Evolutionary conservation across 768 basidiomycete species (phyloP).

Genomic region (Leccinellum rugosiceps): DNA sequence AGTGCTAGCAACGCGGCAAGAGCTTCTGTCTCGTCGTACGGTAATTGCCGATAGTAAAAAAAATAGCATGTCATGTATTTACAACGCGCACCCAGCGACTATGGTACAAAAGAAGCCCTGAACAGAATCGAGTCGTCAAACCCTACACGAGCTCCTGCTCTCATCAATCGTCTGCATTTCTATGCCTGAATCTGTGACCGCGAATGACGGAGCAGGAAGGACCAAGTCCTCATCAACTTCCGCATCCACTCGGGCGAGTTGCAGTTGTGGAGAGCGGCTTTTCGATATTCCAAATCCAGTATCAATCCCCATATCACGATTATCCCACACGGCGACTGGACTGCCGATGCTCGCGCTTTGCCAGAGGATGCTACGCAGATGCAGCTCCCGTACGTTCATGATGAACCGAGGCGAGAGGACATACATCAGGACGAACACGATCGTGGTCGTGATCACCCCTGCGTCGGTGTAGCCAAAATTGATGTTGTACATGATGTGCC

Average conservation of each 20-base stretch:
- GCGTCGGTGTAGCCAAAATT: background rate
- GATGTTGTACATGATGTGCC: constrained; percentile 14
- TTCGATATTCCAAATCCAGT: constrained; percentile 13
- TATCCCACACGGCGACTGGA: background rate
- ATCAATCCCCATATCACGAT: constrained; percentile 2
- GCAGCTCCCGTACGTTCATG: constrained; percentile 13
- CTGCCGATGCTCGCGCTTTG: background rate
- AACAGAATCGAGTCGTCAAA: background rate
- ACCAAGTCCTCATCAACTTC: background rate
- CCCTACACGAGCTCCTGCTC: background rate
- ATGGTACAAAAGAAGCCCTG: background rate
- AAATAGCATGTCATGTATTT: too few species aligned
- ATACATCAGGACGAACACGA: constrained; percentile 1
- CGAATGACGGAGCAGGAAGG: background rate
- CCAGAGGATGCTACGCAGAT: background rate
- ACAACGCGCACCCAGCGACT: too few species aligned
- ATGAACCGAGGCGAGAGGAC: constrained; percentile 19
- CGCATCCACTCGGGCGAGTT: background rate
- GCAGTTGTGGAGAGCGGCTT: background rate
- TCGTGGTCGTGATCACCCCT: background rate
- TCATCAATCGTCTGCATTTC: background rate
- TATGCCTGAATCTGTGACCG: background rate
- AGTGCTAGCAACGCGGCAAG: too few species aligned
- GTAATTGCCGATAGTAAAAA: too few species aligned
- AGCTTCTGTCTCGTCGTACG: too few species aligned